Evolutionary conservation across 169 alveolate species (phyloP).

Genomic region (Sarcocystis neurona): DNA sequence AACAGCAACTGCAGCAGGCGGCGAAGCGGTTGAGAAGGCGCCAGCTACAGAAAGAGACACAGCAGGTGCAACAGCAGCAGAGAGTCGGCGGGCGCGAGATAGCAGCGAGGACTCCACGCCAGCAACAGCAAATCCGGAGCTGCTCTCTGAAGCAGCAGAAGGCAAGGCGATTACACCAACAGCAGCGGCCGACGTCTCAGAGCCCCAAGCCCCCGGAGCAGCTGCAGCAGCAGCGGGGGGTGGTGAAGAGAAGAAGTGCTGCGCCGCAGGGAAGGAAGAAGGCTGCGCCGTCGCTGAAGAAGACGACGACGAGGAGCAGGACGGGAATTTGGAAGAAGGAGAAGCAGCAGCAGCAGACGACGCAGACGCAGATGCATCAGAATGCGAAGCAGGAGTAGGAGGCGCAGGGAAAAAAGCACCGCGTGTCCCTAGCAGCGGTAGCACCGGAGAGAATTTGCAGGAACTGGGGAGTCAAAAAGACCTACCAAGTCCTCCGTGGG

Average conservation of each 20-base stretch:
- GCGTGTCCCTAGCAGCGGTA: not conserved
- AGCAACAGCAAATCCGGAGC: no score
- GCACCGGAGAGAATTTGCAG: not conserved
- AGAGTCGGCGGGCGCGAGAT: not conserved
- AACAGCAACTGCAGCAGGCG: conserved; percentile 6
- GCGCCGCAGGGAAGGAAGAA: not conserved
- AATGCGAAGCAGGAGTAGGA: not conserved
- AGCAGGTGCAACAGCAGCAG: not conserved
- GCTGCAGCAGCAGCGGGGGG: not conserved
- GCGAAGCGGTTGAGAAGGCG: not conserved
- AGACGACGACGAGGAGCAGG: not conserved
- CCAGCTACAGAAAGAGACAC: not conserved
- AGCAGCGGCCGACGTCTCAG: not conserved
- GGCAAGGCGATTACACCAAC: not conserved
- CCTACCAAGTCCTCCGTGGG: conserved; percentile 10
- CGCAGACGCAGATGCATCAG: not conserved
- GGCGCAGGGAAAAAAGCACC: not conserved
- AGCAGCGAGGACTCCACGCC: not conserved
- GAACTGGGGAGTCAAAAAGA: not conserved
- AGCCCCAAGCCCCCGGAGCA: not conserved
- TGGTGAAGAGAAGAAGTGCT: not conserved
- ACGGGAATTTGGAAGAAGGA: not conserved
- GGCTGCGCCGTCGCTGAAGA: not conserved
- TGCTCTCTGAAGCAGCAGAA: no score
- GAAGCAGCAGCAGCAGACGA: not conserved